These are phyloP conservation scores for Moricandia arvensis DNA, from an alignment of 345 rosid genomes.

Conservation along the genomic window DNA sequence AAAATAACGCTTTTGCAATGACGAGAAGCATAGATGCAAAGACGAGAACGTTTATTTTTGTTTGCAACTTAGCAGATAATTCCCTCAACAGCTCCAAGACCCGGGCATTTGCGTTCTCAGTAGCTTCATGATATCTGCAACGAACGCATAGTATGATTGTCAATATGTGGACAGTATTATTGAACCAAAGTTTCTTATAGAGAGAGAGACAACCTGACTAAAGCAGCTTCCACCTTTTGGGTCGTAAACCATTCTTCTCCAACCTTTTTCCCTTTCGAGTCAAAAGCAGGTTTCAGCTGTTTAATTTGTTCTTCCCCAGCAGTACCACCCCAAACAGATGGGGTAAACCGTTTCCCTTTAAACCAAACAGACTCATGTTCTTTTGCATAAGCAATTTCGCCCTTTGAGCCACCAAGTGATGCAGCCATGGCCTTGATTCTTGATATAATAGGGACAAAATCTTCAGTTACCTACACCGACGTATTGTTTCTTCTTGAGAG, in stretches of 20 bases:
- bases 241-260: constrained; percentile 99
- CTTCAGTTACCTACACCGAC: constrained; percentile 64
- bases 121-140: constrained; percentile 83
- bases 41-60: constrained; percentile 73
- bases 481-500: constrained; percentile 13
- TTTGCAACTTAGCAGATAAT: constrained; percentile 78
- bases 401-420: constrained; percentile 81
- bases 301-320: constrained; percentile 93
- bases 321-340: constrained; percentile 84
- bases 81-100: constrained; percentile 81
- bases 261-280: constrained; percentile 90
- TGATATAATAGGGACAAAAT: constrained; percentile 71
- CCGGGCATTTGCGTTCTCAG: constrained; percentile 65
- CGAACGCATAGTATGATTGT: constrained; percentile 6
- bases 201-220: constrained; percentile 51
- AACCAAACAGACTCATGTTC: constrained; percentile 97
- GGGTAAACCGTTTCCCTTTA: constrained; percentile 79
- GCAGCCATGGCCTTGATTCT: constrained; percentile 77
- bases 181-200: neutral
- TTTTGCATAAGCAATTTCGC: constrained; percentile 80
- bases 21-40: constrained; percentile 91
- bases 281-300: constrained; percentile 80
- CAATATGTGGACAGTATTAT: neutral
- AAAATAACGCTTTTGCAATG: constrained; percentile 81
- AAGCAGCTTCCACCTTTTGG: constrained; percentile 73